These are phyloP conservation scores for Trapa bicornis DNA, from an alignment of 345 rosid species.

Conservation along the genomic window DNA sequence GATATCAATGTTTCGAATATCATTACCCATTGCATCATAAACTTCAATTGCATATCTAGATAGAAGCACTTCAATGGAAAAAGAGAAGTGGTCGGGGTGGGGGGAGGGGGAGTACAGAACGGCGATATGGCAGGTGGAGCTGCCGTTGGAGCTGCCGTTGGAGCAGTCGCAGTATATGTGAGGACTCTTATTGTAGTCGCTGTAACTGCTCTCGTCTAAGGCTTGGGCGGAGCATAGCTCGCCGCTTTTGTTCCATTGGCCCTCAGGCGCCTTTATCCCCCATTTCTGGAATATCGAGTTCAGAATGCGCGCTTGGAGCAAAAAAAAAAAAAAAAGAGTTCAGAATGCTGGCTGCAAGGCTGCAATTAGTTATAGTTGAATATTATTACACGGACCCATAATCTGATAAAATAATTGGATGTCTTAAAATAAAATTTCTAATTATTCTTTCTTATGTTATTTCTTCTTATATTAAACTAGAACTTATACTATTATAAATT, in stretches of 20 bases:
- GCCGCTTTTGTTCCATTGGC: slow-evolving; percentile 21
- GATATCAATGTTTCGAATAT: neutral
- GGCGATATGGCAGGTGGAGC: slow-evolving; percentile 23
- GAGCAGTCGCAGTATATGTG: slow-evolving; percentile 21
- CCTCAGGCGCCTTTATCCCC: slow-evolving; percentile 9
- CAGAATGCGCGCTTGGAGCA: slow-evolving; percentile 18
- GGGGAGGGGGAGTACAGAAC: slow-evolving; percentile 12
- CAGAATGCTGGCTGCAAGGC: too few species aligned
- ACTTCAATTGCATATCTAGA: neutral
- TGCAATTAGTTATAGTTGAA: too few species aligned
- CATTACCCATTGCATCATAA: neutral
- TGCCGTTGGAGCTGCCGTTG: slow-evolving; percentile 9
- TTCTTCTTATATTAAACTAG: too few species aligned
- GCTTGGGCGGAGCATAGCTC: slow-evolving; percentile 20
- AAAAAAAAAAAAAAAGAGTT: too few species aligned
- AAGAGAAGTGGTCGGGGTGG: neutral
- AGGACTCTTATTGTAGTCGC: slow-evolving; percentile 6
- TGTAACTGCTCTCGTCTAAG: neutral
- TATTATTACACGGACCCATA: too few species aligned
- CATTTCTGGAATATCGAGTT: slow-evolving; percentile 18
- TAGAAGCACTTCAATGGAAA: too few species aligned
- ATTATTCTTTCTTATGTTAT: too few species aligned
- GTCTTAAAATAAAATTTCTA: too few species aligned
- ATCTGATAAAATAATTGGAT: too few species aligned
- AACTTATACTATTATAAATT: too few species aligned